Conservation (phyloP, 2,329 filamentous ascomycete genomes). For the Pseudogymnoascus sp. region DNA sequence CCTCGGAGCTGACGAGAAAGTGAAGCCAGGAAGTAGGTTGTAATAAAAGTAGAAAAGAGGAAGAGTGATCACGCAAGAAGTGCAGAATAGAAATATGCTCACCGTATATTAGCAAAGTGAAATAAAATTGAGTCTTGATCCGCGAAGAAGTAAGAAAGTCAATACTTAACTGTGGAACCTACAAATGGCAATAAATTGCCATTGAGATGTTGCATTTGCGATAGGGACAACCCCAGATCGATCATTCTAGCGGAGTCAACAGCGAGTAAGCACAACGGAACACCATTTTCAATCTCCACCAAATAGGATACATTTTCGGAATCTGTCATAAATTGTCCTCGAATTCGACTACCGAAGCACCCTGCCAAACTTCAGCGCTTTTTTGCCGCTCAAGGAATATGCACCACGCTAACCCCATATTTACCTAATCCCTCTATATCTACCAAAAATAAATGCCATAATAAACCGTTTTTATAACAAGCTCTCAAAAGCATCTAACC, state of each 20-base stretch:
- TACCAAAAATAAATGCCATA: neutral
- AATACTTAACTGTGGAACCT: neutral
- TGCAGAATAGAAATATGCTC: neutral
- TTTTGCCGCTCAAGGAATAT: neutral
- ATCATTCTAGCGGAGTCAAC: neutral
- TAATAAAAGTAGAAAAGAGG: neutral
- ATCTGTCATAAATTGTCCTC: neutral
- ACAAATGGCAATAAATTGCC: too few relatives aligned
- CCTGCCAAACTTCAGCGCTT: neutral
- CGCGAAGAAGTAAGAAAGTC: neutral
- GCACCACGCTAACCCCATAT: neutral
- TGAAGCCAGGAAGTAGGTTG: neutral
- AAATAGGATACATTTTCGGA: neutral
- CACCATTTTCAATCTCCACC: neutral
- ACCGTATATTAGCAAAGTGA: neutral
- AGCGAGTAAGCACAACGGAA: neutral
- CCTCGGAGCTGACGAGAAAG: neutral
- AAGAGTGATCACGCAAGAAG: neutral
- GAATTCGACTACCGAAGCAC: neutral
- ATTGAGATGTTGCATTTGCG: neutral
- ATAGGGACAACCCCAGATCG: neutral
- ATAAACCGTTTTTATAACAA: conserved; percentile 32
- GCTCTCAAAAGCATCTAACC: conserved; percentile 48
- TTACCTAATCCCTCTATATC: neutral
- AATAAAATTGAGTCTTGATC: neutral